Conservation (phyloP, 768 basidiomycete genomes). For the Postia placenta region DNA sequence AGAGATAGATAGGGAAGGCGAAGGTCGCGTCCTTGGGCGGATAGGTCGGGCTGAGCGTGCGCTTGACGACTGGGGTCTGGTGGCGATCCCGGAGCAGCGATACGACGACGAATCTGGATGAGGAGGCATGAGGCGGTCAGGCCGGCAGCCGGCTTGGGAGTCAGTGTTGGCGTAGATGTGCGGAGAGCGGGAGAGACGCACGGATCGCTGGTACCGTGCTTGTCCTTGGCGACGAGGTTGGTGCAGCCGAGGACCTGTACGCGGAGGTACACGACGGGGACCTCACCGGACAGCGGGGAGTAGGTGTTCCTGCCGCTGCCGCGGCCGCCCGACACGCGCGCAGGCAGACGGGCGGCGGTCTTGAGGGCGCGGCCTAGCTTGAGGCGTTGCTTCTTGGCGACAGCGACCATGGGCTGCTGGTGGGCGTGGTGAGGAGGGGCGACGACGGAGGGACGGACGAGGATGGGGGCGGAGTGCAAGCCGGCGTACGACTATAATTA, state of each 20-base stretch:
- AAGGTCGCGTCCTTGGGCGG: constrained; percentile 72
- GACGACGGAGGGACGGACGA: background rate
- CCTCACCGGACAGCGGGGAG: constrained; percentile 52
- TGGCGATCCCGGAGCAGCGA: constrained; percentile 52
- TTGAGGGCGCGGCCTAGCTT: constrained; percentile 59
- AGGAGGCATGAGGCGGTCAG: background rate
- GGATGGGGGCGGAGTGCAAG: background rate
- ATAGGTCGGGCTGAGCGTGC: constrained; percentile 64
- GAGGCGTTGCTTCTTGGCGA: constrained; percentile 33
- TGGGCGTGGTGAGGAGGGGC: background rate
- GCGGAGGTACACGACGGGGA: constrained; percentile 58
- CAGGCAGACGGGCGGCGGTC: constrained; percentile 50
- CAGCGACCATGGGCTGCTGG: constrained; percentile 22
- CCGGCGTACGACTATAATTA: background rate
- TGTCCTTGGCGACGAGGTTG: constrained; percentile 57
- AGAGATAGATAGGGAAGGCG: constrained; percentile 81
- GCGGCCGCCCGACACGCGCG: constrained; percentile 36
- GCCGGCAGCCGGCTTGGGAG: constrained; percentile 1
- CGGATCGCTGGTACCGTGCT: constrained; percentile 72
- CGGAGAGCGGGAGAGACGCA: constrained; percentile 32
- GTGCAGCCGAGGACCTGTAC: constrained; percentile 64
- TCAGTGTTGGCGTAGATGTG: background rate
- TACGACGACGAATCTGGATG: constrained; percentile 60
- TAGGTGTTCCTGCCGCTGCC: constrained; percentile 31
- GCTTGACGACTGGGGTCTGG: constrained; percentile 73